Percentiles rank a stretch among this genome's conserved stretches.
These are phyloP conservation scores for Penicillium roqueforti DNA, from an alignment of 495 filamentous ascomycete genomes.

Conservation along the genomic window DNA sequence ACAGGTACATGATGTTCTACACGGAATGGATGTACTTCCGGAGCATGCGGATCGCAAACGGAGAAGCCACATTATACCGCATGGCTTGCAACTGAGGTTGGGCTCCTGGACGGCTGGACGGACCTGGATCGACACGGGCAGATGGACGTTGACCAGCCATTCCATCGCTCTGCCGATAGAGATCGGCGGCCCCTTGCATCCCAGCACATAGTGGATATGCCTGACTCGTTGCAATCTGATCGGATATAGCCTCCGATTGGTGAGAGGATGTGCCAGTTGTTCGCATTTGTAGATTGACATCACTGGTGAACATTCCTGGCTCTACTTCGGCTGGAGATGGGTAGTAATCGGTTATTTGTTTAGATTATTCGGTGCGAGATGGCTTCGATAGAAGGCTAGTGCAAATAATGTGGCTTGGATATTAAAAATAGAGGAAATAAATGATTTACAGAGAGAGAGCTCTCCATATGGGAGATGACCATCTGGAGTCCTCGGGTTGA, in stretches of 20 bases:
- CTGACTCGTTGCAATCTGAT: background rate
- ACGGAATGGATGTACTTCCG: slow-evolving; percentile 13
- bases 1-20: background rate
- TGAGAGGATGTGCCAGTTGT: background rate
- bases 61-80: background rate
- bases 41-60: slow-evolving; percentile 8
- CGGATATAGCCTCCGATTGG: background rate
- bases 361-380: background rate
- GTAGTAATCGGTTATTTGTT: too few relatives aligned
- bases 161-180: slow-evolving; percentile 4
- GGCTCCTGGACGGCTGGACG: slow-evolving; percentile 1
- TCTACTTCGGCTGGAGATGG: background rate
- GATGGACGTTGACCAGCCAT: background rate
- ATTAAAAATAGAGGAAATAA: background rate
- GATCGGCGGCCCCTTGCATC: slow-evolving; percentile 19
- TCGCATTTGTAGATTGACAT: background rate
- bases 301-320: background rate
- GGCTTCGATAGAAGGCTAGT: background rate
- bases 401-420: background rate
- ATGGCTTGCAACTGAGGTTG: background rate
- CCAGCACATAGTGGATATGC: background rate
- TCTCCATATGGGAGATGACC: background rate
- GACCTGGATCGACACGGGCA: slow-evolving; percentile 7
- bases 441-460: background rate
- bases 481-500: too few relatives aligned